Conservation (phyloP, 495 filamentous ascomycete species). For the Neurospora sp. region DNA sequence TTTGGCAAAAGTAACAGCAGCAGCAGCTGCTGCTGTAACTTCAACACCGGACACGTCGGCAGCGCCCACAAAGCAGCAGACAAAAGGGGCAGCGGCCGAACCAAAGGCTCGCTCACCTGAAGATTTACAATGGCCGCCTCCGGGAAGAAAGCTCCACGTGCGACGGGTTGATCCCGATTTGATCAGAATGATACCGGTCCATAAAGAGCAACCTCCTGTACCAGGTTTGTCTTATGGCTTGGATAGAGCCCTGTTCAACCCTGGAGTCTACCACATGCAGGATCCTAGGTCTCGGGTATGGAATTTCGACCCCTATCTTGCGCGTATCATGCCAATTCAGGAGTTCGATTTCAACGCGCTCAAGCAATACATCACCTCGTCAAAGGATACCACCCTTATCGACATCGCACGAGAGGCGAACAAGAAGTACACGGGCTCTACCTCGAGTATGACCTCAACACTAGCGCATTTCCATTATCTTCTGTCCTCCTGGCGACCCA, state of each 20-base stretch:
- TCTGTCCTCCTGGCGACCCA: constrained; percentile 67
- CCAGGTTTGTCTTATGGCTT: constrained; percentile 69
- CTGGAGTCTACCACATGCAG: constrained; percentile 83
- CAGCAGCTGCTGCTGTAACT: constrained; percentile 3
- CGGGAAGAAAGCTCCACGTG: constrained; percentile 6
- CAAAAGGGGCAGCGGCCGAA: background rate
- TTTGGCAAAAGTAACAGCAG: background rate
- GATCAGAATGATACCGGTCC: constrained; percentile 32
- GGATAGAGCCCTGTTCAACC: constrained; percentile 89
- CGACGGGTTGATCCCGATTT: constrained; percentile 15
- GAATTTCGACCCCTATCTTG: constrained; percentile 93
- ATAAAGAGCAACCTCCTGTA: constrained; percentile 48
- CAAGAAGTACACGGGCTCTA: constrained; percentile 90
- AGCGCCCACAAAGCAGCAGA: background rate
- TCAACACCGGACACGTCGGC: constrained; percentile 6
- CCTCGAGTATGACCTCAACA: constrained; percentile 87
- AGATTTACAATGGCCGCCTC: constrained; percentile 4
- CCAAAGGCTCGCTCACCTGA: background rate
- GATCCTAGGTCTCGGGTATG: constrained; percentile 80
- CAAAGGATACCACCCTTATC: constrained; percentile 61
- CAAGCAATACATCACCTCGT: constrained; percentile 80
- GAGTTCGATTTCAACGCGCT: constrained; percentile 89
- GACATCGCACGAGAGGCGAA: constrained; percentile 49
- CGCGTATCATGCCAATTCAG: constrained; percentile 77
- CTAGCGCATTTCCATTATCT: constrained; percentile 90